These are phyloP conservation scores for Hyaloscypha bicolor DNA, from an alignment of 495 filamentous ascomycete genomes.

Conservation along the genomic window DNA sequence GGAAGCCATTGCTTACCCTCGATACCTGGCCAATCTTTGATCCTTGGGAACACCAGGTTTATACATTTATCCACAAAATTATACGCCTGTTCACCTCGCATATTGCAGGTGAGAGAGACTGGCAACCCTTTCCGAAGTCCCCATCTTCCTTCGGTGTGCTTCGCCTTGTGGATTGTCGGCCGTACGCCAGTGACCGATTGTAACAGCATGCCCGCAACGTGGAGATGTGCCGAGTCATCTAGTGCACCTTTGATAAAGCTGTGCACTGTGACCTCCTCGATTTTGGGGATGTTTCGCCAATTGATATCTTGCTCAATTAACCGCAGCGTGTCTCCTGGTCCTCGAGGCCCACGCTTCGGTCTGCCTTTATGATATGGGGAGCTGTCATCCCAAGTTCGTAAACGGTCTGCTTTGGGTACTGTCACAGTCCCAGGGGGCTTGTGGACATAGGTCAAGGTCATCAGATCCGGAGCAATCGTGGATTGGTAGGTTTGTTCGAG, in stretches of 20 bases:
- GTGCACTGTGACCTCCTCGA: constrained; percentile 77
- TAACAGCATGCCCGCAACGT: constrained; percentile 79
- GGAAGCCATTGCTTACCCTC: constrained; percentile 53
- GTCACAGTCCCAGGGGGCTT: constrained; percentile 68
- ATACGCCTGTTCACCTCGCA: constrained; percentile 79
- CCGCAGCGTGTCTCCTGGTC: constrained; percentile 61
- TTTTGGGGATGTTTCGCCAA: constrained; percentile 82
- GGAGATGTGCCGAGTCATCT: constrained; percentile 55
- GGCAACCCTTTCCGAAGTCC: constrained; percentile 57
- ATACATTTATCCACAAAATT: constrained; percentile 85
- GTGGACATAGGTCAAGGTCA: constrained; percentile 87
- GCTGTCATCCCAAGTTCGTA: constrained; percentile 85
- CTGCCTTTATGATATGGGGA: constrained; percentile 94
- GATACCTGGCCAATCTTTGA: constrained; percentile 92
- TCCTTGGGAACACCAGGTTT: constrained; percentile 86
- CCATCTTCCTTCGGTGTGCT: constrained; percentile 66
- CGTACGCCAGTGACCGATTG: constrained; percentile 85
- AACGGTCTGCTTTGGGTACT: constrained; percentile 64
- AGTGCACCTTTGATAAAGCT: constrained; percentile 56
- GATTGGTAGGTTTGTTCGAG: constrained; percentile 87
- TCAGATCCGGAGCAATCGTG: constrained; percentile 85
- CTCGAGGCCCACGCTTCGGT: constrained; percentile 78
- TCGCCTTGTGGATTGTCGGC: constrained; percentile 67
- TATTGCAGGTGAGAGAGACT: constrained; percentile 66
- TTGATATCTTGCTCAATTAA: constrained; percentile 76